Conservation (phyloP, 441 rosid species). For the Arabidopsis lyrata region DNA sequence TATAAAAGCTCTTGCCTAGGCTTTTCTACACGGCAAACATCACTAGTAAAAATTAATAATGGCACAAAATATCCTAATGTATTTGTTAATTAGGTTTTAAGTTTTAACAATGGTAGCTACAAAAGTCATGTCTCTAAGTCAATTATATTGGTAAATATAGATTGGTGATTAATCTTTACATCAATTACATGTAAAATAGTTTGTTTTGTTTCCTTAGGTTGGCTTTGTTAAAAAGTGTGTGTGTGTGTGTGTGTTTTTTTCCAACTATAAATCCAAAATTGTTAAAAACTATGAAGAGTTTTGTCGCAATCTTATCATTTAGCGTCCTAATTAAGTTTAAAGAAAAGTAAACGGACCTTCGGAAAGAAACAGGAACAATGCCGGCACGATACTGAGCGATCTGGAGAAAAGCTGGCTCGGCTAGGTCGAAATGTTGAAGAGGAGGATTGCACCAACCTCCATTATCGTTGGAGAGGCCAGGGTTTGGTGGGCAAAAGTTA, state of each 20-base stretch:
- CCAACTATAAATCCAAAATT: not conserved
- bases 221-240: too few species aligned
- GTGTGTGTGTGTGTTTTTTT: too few species aligned
- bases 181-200: too few species aligned
- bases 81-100: not conserved
- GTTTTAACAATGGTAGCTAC: not conserved
- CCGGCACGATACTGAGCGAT: constrained; percentile 94
- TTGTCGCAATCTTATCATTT: not conserved
- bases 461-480: constrained; percentile 67
- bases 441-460: constrained; percentile 99
- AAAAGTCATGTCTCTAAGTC: not conserved
- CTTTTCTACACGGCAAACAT: not conserved
- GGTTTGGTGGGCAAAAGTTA: constrained; percentile 94
- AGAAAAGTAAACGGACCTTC: constrained; percentile 58
- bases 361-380: constrained; percentile 81
- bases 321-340: not conserved
- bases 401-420: constrained; percentile 89
- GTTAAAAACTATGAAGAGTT: too few species aligned
- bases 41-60: not conserved
- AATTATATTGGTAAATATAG: not conserved
- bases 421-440: constrained; percentile 88
- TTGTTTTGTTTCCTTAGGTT: too few species aligned
- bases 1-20: not conserved
- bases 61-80: not conserved
- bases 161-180: too few species aligned